These are phyloP conservation scores for Nemania bipapillata DNA, from an alignment of 2,329 filamentous ascomycete genomes.

Conservation along the genomic window DNA sequence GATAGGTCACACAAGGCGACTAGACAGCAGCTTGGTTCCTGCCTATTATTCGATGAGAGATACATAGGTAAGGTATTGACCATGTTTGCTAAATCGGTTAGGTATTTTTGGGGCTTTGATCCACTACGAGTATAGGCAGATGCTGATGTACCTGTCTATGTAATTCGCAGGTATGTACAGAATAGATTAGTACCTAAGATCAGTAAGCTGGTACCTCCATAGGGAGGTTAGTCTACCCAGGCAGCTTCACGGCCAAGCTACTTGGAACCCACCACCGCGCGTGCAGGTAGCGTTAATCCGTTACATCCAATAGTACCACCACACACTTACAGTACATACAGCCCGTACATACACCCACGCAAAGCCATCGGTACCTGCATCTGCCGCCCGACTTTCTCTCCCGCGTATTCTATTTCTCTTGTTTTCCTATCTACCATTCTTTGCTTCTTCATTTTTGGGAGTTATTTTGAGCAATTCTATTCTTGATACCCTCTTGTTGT, in stretches of 20 bases:
- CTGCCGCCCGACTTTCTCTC: conserved; percentile 21
- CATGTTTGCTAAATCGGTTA: not conserved
- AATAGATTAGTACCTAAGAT: too few relatives aligned
- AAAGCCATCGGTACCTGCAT: conserved; percentile 6
- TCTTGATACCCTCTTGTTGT: conserved; percentile 24
- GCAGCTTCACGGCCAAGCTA: conserved; percentile 28
- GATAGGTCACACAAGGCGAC: conserved; percentile 10
- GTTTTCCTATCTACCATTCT: conserved; percentile 10
- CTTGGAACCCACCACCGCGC: conserved; percentile 31
- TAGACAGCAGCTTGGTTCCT: not conserved
- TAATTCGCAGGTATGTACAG: too few relatives aligned
- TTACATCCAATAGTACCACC: conserved; percentile 17
- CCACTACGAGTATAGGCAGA: conserved; percentile 2
- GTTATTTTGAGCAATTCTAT: conserved; percentile 10
- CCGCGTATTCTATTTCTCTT: conserved; percentile 14
- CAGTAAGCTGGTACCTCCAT: not conserved
- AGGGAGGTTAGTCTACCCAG: too few relatives aligned
- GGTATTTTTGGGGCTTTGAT: conserved; percentile 5
- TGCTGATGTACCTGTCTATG: not conserved
- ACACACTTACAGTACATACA: not conserved
- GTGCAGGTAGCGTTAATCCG: conserved; percentile 35
- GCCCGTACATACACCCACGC: not conserved
- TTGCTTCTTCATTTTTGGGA: conserved; percentile 18
- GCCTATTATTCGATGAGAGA: not conserved
- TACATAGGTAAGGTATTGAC: conserved; percentile 9